Evolutionary conservation across 2,329 filamentous ascomycete species (phyloP), one percentile per base, ranked within the genome.

Genomic region (Paracamarosporium sp.): DNA sequence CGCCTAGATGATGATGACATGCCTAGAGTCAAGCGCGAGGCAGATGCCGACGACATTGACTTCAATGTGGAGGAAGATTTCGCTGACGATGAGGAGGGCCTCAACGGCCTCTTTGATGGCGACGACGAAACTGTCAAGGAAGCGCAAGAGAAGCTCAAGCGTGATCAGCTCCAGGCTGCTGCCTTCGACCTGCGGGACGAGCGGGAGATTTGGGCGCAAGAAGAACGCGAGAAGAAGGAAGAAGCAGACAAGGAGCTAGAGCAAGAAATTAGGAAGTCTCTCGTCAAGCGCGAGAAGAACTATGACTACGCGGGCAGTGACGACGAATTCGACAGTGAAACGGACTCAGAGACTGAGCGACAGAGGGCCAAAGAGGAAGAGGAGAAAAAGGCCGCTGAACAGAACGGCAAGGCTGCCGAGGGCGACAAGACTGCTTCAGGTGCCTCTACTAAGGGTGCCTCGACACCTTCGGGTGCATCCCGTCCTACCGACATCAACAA

Each of bases 241-340:
- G 84, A 91, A 56, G 83, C 87, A 59, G 82, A 87, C 60, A 90
- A 88, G 74, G 86, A 87, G 61, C 84, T 90, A 55, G 90, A 92
- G 60, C 96, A 94, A 75, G 83, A 86, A 44, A 85, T 93, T 5
- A 88, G 90, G 57, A 96, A 96, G 77, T 88, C 90, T 11, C 83
- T 98, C 11, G 88, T 90, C 66, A 94, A 91, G 78, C 86, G 91
- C 51, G 95, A 97, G 77, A 90, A 92, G 75, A 91, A 96, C 65
- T 89, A 88, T 64, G 90, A 95, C 61, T 97, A 97, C 71, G 90
- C 94, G 60, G 96, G 96, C 70, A 90, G 88, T 63, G 85, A 83
- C 55, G 85, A 88, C 79, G 86, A 70, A 40, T 62, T 66, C 17
- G 70, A 74, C 11, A 72, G 68, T 0, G 72, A 78, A 12, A 76